Evolutionary conservation across 345 rosid species (phyloP).

Genomic region (Eutrema heterophyllum): DNA sequence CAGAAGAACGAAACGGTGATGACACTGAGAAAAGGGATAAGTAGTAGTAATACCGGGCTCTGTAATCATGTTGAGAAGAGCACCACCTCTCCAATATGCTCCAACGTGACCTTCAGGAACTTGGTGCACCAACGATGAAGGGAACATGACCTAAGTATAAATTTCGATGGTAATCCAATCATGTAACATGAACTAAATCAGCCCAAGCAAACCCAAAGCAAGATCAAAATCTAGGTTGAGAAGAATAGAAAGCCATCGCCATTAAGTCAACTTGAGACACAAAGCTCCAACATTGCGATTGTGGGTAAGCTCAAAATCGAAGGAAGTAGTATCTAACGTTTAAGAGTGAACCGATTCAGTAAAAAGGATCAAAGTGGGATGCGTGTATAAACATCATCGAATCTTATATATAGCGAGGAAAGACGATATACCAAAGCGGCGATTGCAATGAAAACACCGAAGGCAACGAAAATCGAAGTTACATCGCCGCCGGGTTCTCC

Average conservation of each 20-base stretch:
- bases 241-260: neutral
- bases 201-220: neutral
- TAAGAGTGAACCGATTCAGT: neutral
- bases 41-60: constrained; percentile 51
- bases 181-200: neutral
- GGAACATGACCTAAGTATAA: constrained; percentile 37
- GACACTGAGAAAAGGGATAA: neutral
- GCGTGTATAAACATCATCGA: neutral
- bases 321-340: neutral
- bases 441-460: constrained; percentile 39
- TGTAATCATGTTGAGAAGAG: constrained; percentile 57
- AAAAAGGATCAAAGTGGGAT: neutral
- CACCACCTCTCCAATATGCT: constrained; percentile 96
- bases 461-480: constrained; percentile 29
- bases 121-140: constrained; percentile 67
- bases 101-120: constrained; percentile 97
- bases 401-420: neutral
- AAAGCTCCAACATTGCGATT: neutral
- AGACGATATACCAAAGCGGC: constrained; percentile 37
- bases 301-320: neutral
- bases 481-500: constrained; percentile 31
- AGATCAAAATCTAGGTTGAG: neutral
- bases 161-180: neutral
- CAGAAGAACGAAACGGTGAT: neutral
- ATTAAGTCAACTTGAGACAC: constrained; percentile 6